phyloP scores from a whole-genome alignment of 179 eudicot species.

The Corrigiola litoralis region DNA sequence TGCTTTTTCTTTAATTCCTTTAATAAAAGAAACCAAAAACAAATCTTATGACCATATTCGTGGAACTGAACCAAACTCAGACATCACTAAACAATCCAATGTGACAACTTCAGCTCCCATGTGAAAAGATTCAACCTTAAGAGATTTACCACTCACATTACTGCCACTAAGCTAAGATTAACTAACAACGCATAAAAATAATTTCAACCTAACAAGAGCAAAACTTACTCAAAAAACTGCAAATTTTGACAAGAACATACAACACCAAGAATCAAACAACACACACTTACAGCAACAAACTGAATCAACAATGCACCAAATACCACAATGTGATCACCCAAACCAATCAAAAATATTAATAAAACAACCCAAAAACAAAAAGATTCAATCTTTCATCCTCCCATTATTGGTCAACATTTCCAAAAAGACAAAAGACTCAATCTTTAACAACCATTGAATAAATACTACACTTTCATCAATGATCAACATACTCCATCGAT shows the following conservation, averaged over 20 bases:
- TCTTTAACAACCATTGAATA: neutral
- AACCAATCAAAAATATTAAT: constrained; percentile 8
- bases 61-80: constrained; percentile 10
- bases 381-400: neutral
- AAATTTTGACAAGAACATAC: neutral
- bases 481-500: neutral
- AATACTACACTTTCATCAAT: neutral
- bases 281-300: neutral
- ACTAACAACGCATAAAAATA: neutral
- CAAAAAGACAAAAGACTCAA: neutral
- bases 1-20: no score
- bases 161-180: constrained; percentile 1
- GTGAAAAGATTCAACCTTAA: neutral
- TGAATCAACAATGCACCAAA: neutral
- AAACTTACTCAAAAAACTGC: neutral
- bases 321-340: constrained; percentile 14
- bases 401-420: constrained; percentile 4
- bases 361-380: neutral
- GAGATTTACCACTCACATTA: constrained; percentile 6
- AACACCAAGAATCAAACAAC: neutral
- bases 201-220: neutral
- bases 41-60: constrained; percentile 10
- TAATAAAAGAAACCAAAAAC: no score
- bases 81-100: constrained; percentile 10
- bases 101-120: constrained; percentile 12